These are phyloP conservation scores for Xylaria digitata DNA, from an alignment of 2,329 filamentous ascomycete genomes.

Conservation along the genomic window DNA sequence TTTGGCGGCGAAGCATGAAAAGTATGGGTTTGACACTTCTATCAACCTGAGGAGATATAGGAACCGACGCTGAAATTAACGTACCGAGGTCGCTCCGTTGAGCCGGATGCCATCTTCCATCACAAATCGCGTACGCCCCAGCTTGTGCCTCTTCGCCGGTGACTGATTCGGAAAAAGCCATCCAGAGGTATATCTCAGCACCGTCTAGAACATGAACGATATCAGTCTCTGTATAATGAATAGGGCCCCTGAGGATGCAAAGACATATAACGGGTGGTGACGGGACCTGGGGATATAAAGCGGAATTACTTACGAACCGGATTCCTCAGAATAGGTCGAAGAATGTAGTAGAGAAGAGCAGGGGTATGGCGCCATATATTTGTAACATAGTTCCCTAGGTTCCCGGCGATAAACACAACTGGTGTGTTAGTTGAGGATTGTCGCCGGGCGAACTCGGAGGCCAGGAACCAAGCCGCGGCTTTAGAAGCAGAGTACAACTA, in stretches of 20 bases:
- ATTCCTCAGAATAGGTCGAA: background rate
- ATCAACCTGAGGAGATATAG: background rate
- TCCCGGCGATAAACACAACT: constrained; percentile 37
- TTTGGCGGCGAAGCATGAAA: background rate
- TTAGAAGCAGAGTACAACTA: constrained; percentile 42
- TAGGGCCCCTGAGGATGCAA: background rate
- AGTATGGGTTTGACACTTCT: too few relatives aligned
- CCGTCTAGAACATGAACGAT: constrained; percentile 27
- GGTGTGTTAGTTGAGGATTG: background rate
- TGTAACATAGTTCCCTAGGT: constrained; percentile 39
- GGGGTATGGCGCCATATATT: constrained; percentile 37
- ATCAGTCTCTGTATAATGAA: background rate
- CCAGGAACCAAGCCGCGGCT: constrained; percentile 41
- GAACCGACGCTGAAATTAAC: background rate
- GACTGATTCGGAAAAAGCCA: constrained; percentile 40
- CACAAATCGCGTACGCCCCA: constrained; percentile 41
- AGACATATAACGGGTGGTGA: too few relatives aligned
- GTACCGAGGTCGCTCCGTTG: constrained; percentile 39
- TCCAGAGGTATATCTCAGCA: constrained; percentile 43
- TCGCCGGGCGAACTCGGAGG: constrained; percentile 41
- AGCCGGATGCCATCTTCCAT: constrained; percentile 43
- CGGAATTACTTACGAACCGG: too few relatives aligned
- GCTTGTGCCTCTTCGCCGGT: constrained; percentile 37
- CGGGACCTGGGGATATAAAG: too few relatives aligned
- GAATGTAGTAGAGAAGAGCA: constrained; percentile 21